Conservation (phyloP, 2,329 filamentous ascomycete species). For the Penicillium thymicola region DNA sequence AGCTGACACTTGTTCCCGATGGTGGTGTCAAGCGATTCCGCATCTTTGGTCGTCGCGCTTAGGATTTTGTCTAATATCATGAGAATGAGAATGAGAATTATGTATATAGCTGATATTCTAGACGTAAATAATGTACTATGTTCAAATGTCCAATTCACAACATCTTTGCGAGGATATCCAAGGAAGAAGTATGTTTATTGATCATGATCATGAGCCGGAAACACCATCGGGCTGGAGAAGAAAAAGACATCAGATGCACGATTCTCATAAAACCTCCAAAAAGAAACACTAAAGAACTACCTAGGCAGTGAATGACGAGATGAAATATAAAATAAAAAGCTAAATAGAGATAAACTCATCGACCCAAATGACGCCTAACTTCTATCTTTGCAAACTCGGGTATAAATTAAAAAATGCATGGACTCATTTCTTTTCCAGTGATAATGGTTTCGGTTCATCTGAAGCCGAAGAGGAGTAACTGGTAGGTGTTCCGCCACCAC, state of each 20-base stretch:
- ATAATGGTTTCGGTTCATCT: conserved; percentile 22
- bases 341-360: not conserved
- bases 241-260: not conserved
- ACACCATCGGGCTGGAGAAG: not conserved
- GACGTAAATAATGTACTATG: not conserved
- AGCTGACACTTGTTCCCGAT: conserved; percentile 89
- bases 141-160: not conserved
- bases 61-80: not conserved
- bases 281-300: not conserved
- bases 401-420: conserved; percentile 19
- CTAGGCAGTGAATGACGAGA: not conserved
- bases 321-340: not conserved
- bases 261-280: not conserved
- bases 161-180: not conserved
- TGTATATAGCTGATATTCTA: not conserved
- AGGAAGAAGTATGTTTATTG: not conserved
- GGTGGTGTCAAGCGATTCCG: conserved; percentile 87
- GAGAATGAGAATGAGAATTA: conserved; percentile 1
- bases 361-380: conserved; percentile 14
- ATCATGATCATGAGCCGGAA: not conserved
- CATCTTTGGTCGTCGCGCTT: conserved; percentile 62
- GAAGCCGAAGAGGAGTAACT: conserved; percentile 28
- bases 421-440: conserved; percentile 22
- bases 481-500: conserved; percentile 24
- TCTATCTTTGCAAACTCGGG: conserved; percentile 17